Percentiles rank a stretch among this genome's conserved stretches.
Evolutionary conservation across 106 monocot genomes (phyloP).

Genomic region (Dendrobium nobile): DNA sequence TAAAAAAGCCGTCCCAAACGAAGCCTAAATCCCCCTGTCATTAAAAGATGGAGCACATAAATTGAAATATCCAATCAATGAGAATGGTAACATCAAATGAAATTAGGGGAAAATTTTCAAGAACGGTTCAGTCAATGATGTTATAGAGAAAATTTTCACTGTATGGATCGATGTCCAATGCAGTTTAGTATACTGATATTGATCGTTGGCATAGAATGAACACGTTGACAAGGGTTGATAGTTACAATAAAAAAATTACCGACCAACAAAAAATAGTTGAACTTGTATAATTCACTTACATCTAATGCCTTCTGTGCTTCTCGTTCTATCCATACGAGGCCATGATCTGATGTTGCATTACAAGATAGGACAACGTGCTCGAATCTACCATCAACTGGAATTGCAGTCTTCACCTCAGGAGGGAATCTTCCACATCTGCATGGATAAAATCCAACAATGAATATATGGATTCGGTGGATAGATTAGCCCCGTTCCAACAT

Average conservation of each 20-base stretch:
- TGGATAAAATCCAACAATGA: background rate
- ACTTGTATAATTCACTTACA: conserved; percentile 20
- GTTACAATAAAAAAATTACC: background rate
- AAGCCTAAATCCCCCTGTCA: too few relatives aligned
- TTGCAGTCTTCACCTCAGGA: conserved; percentile 46
- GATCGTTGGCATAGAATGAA: background rate
- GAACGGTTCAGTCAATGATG: too few relatives aligned
- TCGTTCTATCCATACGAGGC: conserved; percentile 41
- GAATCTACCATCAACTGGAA: conserved; percentile 56
- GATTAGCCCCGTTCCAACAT: too few relatives aligned
- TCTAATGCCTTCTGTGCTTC: conserved; percentile 43
- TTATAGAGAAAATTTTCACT: background rate
- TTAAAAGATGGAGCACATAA: too few relatives aligned
- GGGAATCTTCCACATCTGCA: conserved; percentile 53
- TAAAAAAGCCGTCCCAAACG: too few relatives aligned
- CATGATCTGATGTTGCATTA: conserved; percentile 50
- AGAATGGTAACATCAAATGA: too few relatives aligned
- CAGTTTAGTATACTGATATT: background rate
- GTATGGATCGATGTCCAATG: background rate
- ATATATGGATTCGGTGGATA: too few relatives aligned
- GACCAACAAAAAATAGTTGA: background rate
- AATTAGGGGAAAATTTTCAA: too few relatives aligned
- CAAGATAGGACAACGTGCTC: conserved; percentile 53
- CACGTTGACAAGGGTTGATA: background rate
- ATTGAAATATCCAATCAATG: too few relatives aligned